A percentile compares a stretch with the other conserved stretches of the same genome.
Evolutionary conservation across 352 stramenopile species (phyloP).

Genomic region (Globisporangium splendens): DNA sequence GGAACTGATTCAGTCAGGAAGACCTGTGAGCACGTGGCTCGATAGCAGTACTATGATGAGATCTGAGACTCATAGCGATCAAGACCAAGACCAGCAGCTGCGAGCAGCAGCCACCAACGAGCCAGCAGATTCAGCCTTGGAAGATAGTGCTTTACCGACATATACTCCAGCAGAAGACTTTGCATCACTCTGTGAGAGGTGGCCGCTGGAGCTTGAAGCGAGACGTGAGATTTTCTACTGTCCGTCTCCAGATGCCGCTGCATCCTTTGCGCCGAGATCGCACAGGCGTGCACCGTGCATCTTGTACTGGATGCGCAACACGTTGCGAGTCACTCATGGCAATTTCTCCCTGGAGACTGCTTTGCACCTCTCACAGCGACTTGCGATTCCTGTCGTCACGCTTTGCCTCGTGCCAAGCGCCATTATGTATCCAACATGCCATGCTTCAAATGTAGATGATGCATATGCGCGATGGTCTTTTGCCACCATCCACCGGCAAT

Average conservation of each 20-base stretch:
- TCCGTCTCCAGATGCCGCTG: constrained; percentile 8
- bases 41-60: constrained; percentile 2
- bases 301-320: constrained; percentile 73
- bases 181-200: constrained; percentile 32
- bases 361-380: constrained; percentile 36
- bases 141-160: constrained; percentile 13
- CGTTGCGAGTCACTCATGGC: constrained; percentile 47
- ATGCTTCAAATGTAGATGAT: constrained; percentile 52
- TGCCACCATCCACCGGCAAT: constrained; percentile 42
- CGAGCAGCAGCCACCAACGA: constrained; percentile 1
- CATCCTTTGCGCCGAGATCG: constrained; percentile 7
- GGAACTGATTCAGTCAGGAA: constrained; percentile 20
- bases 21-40: constrained; percentile 25
- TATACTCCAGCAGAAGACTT: constrained; percentile 4
- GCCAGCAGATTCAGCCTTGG: not conserved
- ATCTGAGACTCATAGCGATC: not conserved
- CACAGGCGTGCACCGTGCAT: constrained; percentile 16
- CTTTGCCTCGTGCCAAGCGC: constrained; percentile 42
- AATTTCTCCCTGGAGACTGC: constrained; percentile 64
- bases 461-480: constrained; percentile 53
- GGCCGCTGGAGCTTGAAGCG: constrained; percentile 44
- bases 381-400: constrained; percentile 39
- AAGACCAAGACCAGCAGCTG: not conserved
- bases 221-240: constrained; percentile 41
- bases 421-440: constrained; percentile 49